Evolutionary conservation across 305 asterid genomes (phyloP).

Genomic region (Fraxinus dipetala): DNA sequence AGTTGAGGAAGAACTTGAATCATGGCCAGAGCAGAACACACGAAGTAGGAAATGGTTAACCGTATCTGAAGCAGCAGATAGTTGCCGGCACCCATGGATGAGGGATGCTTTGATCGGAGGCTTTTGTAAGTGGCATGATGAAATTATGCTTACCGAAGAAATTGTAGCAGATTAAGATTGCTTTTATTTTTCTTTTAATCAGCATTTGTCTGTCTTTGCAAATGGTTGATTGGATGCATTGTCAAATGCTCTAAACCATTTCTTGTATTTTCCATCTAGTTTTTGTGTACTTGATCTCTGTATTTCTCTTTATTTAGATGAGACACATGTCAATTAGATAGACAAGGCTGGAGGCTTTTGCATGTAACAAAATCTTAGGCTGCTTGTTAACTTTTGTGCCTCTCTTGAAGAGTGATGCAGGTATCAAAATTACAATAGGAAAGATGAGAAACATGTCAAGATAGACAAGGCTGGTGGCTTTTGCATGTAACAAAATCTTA

Average conservation of each 20-base stretch:
- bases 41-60: constrained; percentile 53
- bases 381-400: neutral
- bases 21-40: constrained; percentile 58
- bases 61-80: constrained; percentile 43
- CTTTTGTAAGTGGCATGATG: constrained; percentile 41
- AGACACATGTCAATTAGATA: neutral
- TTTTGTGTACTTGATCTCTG: neutral
- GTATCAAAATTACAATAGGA: neutral
- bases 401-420: neutral
- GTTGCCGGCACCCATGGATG: constrained; percentile 70
- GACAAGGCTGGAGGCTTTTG: neutral
- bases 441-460: neutral
- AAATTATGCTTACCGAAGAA: neutral
- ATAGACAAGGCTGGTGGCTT: neutral
- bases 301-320: neutral
- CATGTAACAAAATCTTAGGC: neutral
- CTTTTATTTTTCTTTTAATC: neutral
- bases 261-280: neutral
- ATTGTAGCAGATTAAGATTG: neutral
- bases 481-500: neutral
- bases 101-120: constrained; percentile 52
- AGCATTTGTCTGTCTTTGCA: no score
- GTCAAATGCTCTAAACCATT: neutral
- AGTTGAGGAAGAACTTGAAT: constrained; percentile 52
- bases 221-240: neutral